A percentile compares a stretch with the other conserved stretches of the same genome.
Evolutionary conservation across 371 early-diverging fungal species (phyloP).

Genomic region (Circinella umbellata): DNA sequence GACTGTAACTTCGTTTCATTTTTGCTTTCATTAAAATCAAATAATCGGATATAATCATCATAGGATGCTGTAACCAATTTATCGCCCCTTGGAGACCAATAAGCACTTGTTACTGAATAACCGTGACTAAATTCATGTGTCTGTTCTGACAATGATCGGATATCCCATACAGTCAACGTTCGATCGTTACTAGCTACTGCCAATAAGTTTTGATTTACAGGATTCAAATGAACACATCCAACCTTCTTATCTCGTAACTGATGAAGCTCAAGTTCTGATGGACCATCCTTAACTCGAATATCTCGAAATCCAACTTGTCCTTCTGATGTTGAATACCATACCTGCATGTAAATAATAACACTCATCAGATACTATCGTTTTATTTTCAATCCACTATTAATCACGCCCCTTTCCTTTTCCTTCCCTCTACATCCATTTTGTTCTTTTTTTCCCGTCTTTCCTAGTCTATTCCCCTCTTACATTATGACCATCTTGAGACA

Average conservation of each 20-base stretch:
- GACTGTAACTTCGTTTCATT: constrained; percentile 38
- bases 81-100: constrained; percentile 73
- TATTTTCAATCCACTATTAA: too few species aligned
- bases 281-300: constrained; percentile 20
- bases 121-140: constrained; percentile 56
- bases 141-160: constrained; percentile 54
- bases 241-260: constrained; percentile 66
- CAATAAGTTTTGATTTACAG: constrained; percentile 62
- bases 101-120: constrained; percentile 70
- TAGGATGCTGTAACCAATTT: constrained; percentile 51
- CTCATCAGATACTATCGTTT: not conserved
- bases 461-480: constrained; percentile 16
- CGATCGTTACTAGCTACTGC: constrained; percentile 73
- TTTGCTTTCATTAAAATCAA: constrained; percentile 42
- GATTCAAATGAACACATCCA: constrained; percentile 72
- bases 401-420: not conserved
- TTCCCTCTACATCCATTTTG: too few species aligned
- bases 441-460: too few species aligned
- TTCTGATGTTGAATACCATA: constrained; percentile 67
- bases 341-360: constrained; percentile 8
- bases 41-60: constrained; percentile 58
- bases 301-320: constrained; percentile 66
- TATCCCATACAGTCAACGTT: constrained; percentile 77
- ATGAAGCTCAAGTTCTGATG: constrained; percentile 7
- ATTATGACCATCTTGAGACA: constrained; percentile 45